Percentiles rank a stretch among this genome's conserved stretches.
Evolutionary conservation across 1,139 yeast species (phyloP).

Genomic region (Yamadazyma aaseri): DNA sequence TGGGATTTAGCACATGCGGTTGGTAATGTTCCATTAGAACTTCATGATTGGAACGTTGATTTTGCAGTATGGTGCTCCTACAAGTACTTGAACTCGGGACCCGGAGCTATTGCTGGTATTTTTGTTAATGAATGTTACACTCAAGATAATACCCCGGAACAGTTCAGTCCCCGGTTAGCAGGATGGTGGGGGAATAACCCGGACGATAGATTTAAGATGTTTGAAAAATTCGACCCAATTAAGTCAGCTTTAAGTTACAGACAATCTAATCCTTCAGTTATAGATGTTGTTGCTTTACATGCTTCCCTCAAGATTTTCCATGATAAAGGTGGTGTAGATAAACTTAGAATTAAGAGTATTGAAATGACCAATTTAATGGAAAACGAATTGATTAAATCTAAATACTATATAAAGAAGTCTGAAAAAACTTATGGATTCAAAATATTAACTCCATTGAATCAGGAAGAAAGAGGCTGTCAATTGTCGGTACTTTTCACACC

Average conservation of each 20-base stretch:
- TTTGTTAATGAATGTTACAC: conserved; percentile 62
- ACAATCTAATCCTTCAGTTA: conserved; percentile 89
- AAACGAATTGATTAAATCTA: conserved; percentile 40
- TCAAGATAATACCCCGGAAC: conserved; percentile 26
- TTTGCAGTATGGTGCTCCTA: conserved; percentile 95
- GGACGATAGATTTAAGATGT: conserved; percentile 71
- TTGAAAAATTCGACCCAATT: conserved; percentile 75
- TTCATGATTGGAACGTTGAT: conserved; percentile 89
- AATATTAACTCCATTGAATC: conserved; percentile 68
- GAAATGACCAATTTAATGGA: conserved; percentile 59
- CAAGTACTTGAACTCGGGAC: conserved; percentile 88
- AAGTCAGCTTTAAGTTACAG: conserved; percentile 82
- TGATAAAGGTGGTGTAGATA: conserved; percentile 60
- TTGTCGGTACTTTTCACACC: conserved; percentile 63
- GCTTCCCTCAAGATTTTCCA: conserved; percentile 64
- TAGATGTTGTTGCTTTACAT: conserved; percentile 72
- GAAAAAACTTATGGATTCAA: conserved; percentile 46
- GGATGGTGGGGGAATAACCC: conserved; percentile 98
- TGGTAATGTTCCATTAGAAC: conserved; percentile 73
- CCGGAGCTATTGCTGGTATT: conserved; percentile 87
- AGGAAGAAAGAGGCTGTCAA: conserved; percentile 73
- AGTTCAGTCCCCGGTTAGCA: conserved; percentile 66
- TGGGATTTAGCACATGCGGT: conserved; percentile 97
- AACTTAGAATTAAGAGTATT: conserved; percentile 56
- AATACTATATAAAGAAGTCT: conserved; percentile 40